Evolutionary conservation across 2,329 filamentous ascomycete genomes (phyloP), one percentile per base, ranked within the genome.

Genomic region (Arthroderma uncinatum): DNA sequence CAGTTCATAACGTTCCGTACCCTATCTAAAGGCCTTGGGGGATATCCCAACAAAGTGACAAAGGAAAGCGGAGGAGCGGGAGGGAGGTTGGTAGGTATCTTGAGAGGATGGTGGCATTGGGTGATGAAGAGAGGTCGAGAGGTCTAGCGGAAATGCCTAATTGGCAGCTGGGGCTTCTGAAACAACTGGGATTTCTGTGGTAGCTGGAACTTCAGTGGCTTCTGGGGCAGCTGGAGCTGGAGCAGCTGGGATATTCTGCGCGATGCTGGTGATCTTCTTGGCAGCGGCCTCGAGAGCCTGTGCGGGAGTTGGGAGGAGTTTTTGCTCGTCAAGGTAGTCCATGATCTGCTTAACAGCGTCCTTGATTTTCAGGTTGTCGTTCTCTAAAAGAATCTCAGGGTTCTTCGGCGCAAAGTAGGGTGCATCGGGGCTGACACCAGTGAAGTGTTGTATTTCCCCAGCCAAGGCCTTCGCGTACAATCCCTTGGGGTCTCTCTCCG

Each of bases 401-500:
- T 83, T 83, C 70, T 85, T 77, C 4, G 93, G 93, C 60, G 83
- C 88, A 81, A 98, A 93, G 71, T 98, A 98, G 1, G 93, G 93
- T 30, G 92, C 90, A 16, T 16, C 28, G 2, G 6, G 9, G 63
- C 86, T 91, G 67, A 97, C 89, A 57, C 93, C 93, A 1, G 93
- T 98, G 71, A 98, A 98, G 65, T 97, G 89, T 74, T 94, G 93
- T 19, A 50, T 97, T 72, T 94, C 84, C 47, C 93, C 93, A 54
- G 87, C 85, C 47, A 92, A 79, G 10, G 93, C 93, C 82, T 95
- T 95, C 81, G 95, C 95, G 77, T 98, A 98, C 60, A 97, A 76
- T 4, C 92, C 93, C 82, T 98, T 98, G 53, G 93, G 93, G 70
- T 98, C 93, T 62, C 93, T 84, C 81, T 92, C 79, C 82, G 97